phyloP scores from a whole-genome alignment of 768 basidiomycete genomes.

The Pulveroboletus sp. region DNA sequence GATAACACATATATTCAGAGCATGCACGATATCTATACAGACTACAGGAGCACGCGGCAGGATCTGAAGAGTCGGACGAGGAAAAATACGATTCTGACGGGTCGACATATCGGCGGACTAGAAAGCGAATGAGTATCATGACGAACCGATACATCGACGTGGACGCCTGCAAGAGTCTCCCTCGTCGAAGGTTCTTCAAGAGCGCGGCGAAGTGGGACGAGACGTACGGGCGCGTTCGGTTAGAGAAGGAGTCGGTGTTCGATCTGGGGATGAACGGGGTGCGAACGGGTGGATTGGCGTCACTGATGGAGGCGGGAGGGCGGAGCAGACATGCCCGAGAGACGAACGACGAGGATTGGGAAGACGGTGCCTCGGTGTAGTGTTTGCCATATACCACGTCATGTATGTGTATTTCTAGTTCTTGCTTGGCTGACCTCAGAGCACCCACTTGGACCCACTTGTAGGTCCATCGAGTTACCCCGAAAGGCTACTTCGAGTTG shows the following conservation, averaged over 20 bases:
- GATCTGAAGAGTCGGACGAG: slow-evolving; percentile 46
- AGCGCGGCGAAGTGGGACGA: slow-evolving; percentile 40
- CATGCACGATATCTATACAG: slow-evolving; percentile 63
- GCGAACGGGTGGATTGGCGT: slow-evolving; percentile 15
- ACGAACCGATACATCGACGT: slow-evolving; percentile 57
- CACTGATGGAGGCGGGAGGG: slow-evolving; percentile 26
- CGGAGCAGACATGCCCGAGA: slow-evolving; percentile 14
- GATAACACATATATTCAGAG: slow-evolving; percentile 37
- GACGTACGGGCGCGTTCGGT: slow-evolving; percentile 19
- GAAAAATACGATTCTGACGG: slow-evolving; percentile 49
- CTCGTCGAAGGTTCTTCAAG: slow-evolving; percentile 58
- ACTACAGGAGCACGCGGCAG: slow-evolving; percentile 44
- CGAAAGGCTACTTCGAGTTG: slow-evolving; percentile 5
- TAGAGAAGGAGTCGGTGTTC: slow-evolving; percentile 23
- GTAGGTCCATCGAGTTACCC: not conserved
- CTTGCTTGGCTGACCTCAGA: not conserved
- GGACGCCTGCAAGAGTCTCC: slow-evolving; percentile 27
- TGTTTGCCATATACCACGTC: not conserved
- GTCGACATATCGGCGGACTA: slow-evolving; percentile 37
- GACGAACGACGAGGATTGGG: slow-evolving; percentile 29
- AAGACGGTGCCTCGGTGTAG: slow-evolving; percentile 27
- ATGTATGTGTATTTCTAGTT: slow-evolving; percentile 6
- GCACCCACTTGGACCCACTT: not conserved
- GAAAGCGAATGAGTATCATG: slow-evolving; percentile 65
- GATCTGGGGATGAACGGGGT: slow-evolving; percentile 14